These are phyloP conservation scores for Phialocephala subalpina DNA, from an alignment of 2,329 filamentous ascomycete species.

Conservation along the genomic window DNA sequence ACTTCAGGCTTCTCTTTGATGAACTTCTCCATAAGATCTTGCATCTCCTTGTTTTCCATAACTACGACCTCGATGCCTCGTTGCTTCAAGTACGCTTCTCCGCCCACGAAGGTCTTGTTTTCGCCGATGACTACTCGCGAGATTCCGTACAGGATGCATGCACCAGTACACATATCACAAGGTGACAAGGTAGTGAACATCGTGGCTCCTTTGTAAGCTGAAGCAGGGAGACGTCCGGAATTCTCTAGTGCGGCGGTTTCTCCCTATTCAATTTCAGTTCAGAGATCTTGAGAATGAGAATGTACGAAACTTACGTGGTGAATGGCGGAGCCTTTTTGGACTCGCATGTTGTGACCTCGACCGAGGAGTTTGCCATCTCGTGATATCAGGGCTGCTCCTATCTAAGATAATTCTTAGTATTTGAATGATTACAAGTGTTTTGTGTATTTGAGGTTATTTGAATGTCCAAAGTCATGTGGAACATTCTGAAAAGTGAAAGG, in stretches of 20 bases:
- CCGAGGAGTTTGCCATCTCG: conserved; percentile 75
- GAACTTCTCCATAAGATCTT: conserved; percentile 74
- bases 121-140: conserved; percentile 79
- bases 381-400: conserved; percentile 67
- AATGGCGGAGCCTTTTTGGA: conserved; percentile 75
- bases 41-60: conserved; percentile 69
- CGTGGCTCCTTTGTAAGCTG: conserved; percentile 74
- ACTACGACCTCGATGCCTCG: conserved; percentile 79
- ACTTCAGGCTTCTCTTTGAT: conserved; percentile 76
- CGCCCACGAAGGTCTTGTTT: conserved; percentile 78
- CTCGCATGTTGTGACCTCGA: conserved; percentile 77
- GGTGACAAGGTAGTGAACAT: conserved; percentile 86
- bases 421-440: neutral
- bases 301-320: conserved; percentile 65
- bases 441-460: neutral
- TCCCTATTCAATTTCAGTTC: conserved; percentile 57
- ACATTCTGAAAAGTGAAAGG: neutral
- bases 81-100: conserved; percentile 73
- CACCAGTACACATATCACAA: conserved; percentile 83
- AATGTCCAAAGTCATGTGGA: neutral
- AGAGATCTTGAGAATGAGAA: neutral
- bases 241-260: conserved; percentile 81
- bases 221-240: conserved; percentile 74
- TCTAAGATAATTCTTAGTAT: conserved; percentile 44
- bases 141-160: conserved; percentile 79